Conservation (phyloP, 2,329 filamentous ascomycete genomes). For the Aspergillus arachidicola region DNA sequence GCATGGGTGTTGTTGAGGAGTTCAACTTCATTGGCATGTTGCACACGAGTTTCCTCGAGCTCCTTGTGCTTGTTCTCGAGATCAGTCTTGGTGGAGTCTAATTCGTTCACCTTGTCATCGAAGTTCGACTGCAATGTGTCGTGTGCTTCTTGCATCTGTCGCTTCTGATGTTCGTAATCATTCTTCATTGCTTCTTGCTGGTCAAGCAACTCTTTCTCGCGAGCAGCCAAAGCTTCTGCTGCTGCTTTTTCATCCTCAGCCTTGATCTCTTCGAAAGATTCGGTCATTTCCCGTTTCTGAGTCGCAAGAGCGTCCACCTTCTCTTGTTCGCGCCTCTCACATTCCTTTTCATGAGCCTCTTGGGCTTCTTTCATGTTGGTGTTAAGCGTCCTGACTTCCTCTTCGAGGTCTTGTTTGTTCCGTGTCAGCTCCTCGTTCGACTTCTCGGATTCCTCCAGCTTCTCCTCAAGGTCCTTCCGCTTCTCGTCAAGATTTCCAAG, state of each 20-base stretch:
- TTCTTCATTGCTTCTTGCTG: constrained; percentile 38
- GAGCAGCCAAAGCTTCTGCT: constrained; percentile 38
- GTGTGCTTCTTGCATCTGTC: constrained; percentile 41
- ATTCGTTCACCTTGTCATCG: constrained; percentile 36
- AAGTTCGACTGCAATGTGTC: constrained; percentile 39
- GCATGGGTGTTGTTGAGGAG: constrained; percentile 28
- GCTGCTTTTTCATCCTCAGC: constrained; percentile 45
- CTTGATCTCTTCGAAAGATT: constrained; percentile 51
- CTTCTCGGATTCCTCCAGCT: constrained; percentile 47
- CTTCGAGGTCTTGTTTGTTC: constrained; percentile 49
- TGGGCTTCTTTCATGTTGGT: constrained; percentile 43
- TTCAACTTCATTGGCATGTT: constrained; percentile 30
- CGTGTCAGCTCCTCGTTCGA: constrained; percentile 48
- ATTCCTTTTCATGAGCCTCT: constrained; percentile 47
- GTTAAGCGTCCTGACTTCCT: constrained; percentile 40
- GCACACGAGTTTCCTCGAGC: constrained; percentile 25
- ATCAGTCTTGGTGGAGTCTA: constrained; percentile 30
- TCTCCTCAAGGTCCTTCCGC: constrained; percentile 54
- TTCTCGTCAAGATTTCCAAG: constrained; percentile 55
- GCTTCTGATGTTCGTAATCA: constrained; percentile 41
- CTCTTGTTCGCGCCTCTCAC: constrained; percentile 35
- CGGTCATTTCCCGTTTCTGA: constrained; percentile 52
- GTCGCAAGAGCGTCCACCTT: constrained; percentile 36
- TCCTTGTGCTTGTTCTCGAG: constrained; percentile 30
- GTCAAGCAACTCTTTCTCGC: constrained; percentile 48